Evolutionary conservation across 352 stramenopile genomes (phyloP).

Genomic region (Halophytophthora batemanensis): DNA sequence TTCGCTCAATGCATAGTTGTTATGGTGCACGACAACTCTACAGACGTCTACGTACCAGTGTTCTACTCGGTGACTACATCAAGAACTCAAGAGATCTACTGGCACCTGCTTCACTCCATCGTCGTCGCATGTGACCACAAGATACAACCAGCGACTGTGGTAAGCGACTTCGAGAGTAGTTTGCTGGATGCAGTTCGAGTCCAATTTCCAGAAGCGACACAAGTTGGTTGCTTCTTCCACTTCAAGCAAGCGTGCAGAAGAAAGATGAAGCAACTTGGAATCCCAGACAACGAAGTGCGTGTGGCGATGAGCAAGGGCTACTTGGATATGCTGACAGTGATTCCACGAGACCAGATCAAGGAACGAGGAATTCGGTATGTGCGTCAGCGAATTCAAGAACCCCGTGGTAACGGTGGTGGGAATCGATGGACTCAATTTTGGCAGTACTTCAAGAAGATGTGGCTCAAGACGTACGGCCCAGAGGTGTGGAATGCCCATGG

Average conservation of each 20-base stretch:
- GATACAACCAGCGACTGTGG: conserved; percentile 10
- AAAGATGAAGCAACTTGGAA: conserved; percentile 9
- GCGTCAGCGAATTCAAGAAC: too few species aligned
- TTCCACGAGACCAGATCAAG: too few species aligned
- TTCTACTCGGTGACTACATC: conserved; percentile 9
- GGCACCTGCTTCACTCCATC: conserved; percentile 12
- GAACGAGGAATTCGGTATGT: too few species aligned
- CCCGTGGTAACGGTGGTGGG: too few species aligned
- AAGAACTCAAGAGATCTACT: conserved; percentile 11
- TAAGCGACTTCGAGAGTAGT: conserved; percentile 19
- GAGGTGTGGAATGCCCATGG: conserved; percentile 11
- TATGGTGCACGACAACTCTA: conserved; percentile 8
- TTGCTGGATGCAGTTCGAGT: conserved; percentile 10
- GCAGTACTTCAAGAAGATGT: too few species aligned
- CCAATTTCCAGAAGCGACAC: conserved; percentile 8
- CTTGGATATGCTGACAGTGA: too few species aligned
- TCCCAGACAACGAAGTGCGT: conserved; percentile 1
- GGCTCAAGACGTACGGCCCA: not conserved
- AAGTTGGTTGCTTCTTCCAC: conserved; percentile 19
- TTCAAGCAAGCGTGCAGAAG: conserved; percentile 8
- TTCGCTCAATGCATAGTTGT: conserved; percentile 19
- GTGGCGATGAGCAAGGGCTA: too few species aligned
- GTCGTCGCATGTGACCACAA: not conserved
- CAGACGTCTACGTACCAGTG: conserved; percentile 3
- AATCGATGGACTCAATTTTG: too few species aligned